phyloP scores from a whole-genome alignment of 169 alveolate genomes.

The Amoebophrya sp. region DNA sequence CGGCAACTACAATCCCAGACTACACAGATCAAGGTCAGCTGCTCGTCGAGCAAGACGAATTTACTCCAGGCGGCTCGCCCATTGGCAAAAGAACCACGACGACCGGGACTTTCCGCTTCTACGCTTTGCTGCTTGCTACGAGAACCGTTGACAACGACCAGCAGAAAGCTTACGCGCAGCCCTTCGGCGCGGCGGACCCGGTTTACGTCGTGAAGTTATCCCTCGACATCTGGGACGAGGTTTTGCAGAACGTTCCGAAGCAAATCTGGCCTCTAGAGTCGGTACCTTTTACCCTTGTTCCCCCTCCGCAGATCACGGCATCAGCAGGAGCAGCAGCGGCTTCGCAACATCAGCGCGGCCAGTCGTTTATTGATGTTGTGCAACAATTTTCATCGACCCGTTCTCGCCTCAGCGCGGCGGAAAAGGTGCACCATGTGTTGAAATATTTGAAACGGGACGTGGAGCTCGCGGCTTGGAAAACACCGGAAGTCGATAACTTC shows the following conservation, averaged over 20 bases:
- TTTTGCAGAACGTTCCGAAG: background rate
- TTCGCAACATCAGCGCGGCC: too few species aligned
- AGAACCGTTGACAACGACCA: background rate
- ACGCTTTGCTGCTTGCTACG: background rate
- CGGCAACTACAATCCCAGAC: too few species aligned
- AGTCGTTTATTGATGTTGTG: too few species aligned
- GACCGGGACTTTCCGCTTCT: background rate
- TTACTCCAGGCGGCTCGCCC: too few species aligned
- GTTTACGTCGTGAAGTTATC: background rate
- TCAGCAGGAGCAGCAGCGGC: too few species aligned
- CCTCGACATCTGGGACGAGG: background rate
- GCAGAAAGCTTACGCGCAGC: background rate
- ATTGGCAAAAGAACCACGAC: too few species aligned
- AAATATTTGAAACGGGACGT: background rate
- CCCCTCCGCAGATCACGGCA: background rate
- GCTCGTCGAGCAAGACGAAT: too few species aligned
- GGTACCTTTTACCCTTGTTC: background rate
- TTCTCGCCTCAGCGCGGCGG: background rate
- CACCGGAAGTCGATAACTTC: too few species aligned
- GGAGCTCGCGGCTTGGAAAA: background rate
- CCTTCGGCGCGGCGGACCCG: background rate
- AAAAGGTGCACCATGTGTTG: background rate
- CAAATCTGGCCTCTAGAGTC: background rate
- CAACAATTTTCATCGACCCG: too few species aligned
- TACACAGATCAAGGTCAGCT: too few species aligned